A percentile compares a stretch with the other conserved stretches of the same genome.
These are phyloP conservation scores for Plasmodium cynomolgi DNA, from an alignment of 169 alveolate species.

Conservation along the genomic window DNA sequence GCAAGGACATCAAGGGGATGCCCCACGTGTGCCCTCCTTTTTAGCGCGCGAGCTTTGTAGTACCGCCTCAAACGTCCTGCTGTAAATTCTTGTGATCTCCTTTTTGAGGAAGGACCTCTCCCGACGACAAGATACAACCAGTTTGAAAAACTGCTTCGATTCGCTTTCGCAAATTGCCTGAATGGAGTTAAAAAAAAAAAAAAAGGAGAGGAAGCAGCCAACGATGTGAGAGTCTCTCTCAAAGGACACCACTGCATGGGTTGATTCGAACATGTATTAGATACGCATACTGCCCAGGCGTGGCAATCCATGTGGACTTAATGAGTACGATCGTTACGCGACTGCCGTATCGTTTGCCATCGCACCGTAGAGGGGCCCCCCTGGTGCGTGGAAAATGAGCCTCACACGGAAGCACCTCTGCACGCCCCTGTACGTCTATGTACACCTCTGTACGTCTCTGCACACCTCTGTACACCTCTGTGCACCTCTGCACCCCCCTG, in stretches of 20 bases:
- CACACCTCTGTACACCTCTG: neutral
- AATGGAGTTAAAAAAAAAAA: conserved; percentile 3
- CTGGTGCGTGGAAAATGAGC: too few relatives aligned
- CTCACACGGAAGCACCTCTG: too few relatives aligned
- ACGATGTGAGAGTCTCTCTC: neutral
- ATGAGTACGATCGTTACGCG: neutral
- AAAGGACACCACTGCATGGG: neutral
- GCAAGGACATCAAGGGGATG: neutral
- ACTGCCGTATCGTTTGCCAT: neutral
- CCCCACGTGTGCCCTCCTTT: neutral
- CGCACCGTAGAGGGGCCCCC: neutral
- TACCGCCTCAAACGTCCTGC: conserved; percentile 48
- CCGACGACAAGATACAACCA: conserved; percentile 53
- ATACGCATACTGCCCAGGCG: neutral
- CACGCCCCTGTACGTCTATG: too few relatives aligned
- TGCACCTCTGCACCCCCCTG: neutral
- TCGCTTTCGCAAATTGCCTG: conserved; percentile 24
- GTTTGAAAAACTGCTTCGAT: conserved; percentile 4
- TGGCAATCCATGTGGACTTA: neutral
- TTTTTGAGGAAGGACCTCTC: conserved; percentile 44
- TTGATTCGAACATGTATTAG: neutral
- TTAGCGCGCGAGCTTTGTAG: neutral
- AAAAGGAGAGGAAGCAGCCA: neutral
- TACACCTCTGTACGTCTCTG: neutral
- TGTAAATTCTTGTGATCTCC: conserved; percentile 29